Evolutionary conservation across 2,329 filamentous ascomycete species (phyloP), one percentile per base, ranked within the genome.

Genomic region (Fusarium sp.): DNA sequence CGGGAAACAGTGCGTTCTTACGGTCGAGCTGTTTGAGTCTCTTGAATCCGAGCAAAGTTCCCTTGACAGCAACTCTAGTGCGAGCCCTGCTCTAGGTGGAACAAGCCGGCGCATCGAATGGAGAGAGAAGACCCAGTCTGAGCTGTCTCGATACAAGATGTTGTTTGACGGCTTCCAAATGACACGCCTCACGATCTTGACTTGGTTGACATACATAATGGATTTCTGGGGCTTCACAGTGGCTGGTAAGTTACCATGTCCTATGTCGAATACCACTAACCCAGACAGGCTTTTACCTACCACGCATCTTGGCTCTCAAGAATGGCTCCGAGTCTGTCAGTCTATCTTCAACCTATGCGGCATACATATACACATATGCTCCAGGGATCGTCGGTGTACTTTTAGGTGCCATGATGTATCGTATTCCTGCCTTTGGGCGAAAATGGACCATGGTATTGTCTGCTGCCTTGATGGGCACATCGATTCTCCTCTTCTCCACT

Each of bases 291-390:
- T 82, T 82, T 52, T 84, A 87, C 65, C 81, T 89, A 6, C 87
- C 87, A 0, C 81, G 82, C 4, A 88, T 89, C 58, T 80, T 89
- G 3, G 86, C 86, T 4, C 71, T 85, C n/a, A 89, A 89, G 74
- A 88, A 89, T 65, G 85, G 84, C 15, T 81, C 81, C 1, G 81
- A 84, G 12, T 74, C 83, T 5, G 81, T 86, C 4, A 84, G 84
- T 4, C 82, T 89, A 12, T 75, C 61, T 76, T 84, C 74, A 10
- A 89, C 87, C 0, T 90, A 90, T 72, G 84, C 86, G 20, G 85
- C 83, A 5, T 89, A 89, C 77, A 84, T 90, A 37, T 87, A 87
- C 74, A 89, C 88, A 3, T 89, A 89, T 78, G 81, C 85, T 0
- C 87, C 87, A 0, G 87, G 88, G 4, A 85, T 87, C 10, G 67